A percentile compares a stretch with the other conserved stretches of the same genome.
Conservation (phyloP, 306 rosid genomes). For the Medicago truncatula region DNA sequence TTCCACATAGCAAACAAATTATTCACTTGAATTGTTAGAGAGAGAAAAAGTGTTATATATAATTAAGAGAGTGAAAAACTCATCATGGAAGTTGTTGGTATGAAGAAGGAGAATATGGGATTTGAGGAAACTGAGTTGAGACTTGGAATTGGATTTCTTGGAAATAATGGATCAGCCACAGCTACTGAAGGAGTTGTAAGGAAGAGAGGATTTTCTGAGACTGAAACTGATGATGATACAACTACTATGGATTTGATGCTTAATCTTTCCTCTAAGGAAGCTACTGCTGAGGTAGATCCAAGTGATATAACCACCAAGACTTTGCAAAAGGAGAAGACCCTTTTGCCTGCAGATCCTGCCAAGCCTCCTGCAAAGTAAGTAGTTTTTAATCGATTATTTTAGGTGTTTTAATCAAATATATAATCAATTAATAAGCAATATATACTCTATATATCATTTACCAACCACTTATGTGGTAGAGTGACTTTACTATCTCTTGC, state of each 20-base stretch:
- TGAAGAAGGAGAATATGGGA: conserved; percentile 46
- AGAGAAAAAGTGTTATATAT: conserved; percentile 45
- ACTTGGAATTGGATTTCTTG: conserved; percentile 50
- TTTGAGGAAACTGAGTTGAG: conserved; percentile 80
- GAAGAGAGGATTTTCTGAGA: conserved; percentile 69
- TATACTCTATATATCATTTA: background rate
- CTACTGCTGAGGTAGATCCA: conserved; percentile 39
- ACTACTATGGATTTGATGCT: conserved; percentile 60
- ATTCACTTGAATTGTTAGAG: conserved; percentile 48
- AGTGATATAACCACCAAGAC: conserved; percentile 40
- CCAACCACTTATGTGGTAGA: background rate
- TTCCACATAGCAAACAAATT: conserved; percentile 48
- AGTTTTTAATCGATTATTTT: background rate
- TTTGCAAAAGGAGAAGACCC: conserved; percentile 54
- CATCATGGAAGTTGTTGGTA: conserved; percentile 22
- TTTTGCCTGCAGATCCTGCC: conserved; percentile 69
- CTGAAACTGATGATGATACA: conserved; percentile 34
- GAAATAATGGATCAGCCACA: conserved; percentile 39
- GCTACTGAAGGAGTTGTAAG: conserved; percentile 43
- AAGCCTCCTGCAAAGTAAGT: conserved; percentile 86
- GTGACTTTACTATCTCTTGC: background rate
- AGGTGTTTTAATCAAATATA: background rate
- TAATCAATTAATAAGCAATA: background rate
- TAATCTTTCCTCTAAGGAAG: conserved; percentile 59
- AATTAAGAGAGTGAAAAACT: conserved; percentile 29